Conservation (phyloP, 2,329 filamentous ascomycete species). For the Kalmusia sp. region DNA sequence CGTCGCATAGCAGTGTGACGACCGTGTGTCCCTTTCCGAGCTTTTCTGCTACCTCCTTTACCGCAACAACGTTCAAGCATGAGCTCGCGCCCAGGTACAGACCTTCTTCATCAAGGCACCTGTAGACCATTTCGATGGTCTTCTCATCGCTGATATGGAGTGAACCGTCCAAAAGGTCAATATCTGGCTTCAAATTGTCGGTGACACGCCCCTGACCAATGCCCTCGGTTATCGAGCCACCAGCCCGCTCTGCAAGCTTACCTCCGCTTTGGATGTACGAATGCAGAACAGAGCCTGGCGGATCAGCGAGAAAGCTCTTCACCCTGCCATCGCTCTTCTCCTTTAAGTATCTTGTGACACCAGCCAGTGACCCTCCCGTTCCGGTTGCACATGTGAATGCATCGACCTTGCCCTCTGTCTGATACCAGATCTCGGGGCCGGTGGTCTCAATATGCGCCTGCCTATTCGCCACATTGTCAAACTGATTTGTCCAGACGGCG, state of each 20-base stretch:
- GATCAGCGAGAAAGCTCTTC: conserved; percentile 89
- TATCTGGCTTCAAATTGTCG: conserved; percentile 88
- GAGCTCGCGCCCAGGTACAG: conserved; percentile 94
- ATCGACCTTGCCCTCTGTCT: conserved; percentile 84
- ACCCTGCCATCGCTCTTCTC: conserved; percentile 78
- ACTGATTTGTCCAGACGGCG: conserved; percentile 98
- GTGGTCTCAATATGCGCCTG: conserved; percentile 96
- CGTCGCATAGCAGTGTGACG: conserved; percentile 93
- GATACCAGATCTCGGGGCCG: conserved; percentile 95
- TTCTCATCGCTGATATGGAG: conserved; percentile 88
- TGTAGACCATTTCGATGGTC: conserved; percentile 97
- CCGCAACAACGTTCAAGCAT: conserved; percentile 92
- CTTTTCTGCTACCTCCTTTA: conserved; percentile 90
- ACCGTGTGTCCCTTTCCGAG: conserved; percentile 88
- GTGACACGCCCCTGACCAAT: conserved; percentile 97
- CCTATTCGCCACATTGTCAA: conserved; percentile 94
- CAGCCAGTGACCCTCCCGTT: conserved; percentile 89
- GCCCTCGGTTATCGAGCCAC: conserved; percentile 93
- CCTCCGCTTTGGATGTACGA: conserved; percentile 89
- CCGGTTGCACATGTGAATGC: conserved; percentile 96
- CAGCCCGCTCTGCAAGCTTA: conserved; percentile 78
- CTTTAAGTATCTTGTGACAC: conserved; percentile 88
- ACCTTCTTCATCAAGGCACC: conserved; percentile 94
- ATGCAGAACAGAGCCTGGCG: conserved; percentile 90
- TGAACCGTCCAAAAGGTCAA: conserved; percentile 83